phyloP scores from a whole-genome alignment of 352 stramenopile genomes.

The Phytophthora capsici region DNA sequence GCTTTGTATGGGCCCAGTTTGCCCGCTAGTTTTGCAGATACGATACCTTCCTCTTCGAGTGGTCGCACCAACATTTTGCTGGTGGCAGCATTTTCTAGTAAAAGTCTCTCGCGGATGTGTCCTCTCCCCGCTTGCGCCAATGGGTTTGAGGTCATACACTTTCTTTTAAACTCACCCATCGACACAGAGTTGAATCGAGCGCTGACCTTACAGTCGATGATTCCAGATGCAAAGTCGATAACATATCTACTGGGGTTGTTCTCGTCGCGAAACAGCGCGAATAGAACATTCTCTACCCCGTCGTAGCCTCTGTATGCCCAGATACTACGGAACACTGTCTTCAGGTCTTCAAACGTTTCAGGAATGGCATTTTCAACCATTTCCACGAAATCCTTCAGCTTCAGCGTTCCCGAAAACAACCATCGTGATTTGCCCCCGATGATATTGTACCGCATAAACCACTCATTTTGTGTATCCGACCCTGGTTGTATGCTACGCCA shows the following conservation, averaged over 20 bases:
- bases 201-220: slow-evolving; percentile 12
- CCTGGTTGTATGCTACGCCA: not conserved
- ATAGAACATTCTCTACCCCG: slow-evolving; percentile 9
- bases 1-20: slow-evolving; percentile 18
- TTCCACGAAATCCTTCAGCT: slow-evolving; percentile 10
- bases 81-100: slow-evolving; percentile 10
- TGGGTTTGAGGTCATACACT: not conserved
- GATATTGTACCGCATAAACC: slow-evolving; percentile 27
- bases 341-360: not conserved
- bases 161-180: slow-evolving; percentile 4
- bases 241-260: not conserved
- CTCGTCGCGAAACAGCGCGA: slow-evolving; percentile 9
- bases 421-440: slow-evolving; percentile 36
- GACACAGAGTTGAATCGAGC: slow-evolving; percentile 1
- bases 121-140: slow-evolving; percentile 4
- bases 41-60: not conserved
- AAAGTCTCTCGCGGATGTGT: slow-evolving; percentile 9
- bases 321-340: slow-evolving; percentile 8
- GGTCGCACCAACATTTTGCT: slow-evolving; percentile 10
- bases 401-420: slow-evolving; percentile 11
- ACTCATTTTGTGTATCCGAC: slow-evolving; percentile 24
- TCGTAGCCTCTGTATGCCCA: not conserved
- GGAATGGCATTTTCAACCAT: slow-evolving; percentile 6
- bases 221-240: slow-evolving; percentile 18
- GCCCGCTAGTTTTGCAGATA: too few species aligned